Base-by-base conservation (phyloP, 768 basidiomycete species). In the Lanmaoa rubissima region DNA sequence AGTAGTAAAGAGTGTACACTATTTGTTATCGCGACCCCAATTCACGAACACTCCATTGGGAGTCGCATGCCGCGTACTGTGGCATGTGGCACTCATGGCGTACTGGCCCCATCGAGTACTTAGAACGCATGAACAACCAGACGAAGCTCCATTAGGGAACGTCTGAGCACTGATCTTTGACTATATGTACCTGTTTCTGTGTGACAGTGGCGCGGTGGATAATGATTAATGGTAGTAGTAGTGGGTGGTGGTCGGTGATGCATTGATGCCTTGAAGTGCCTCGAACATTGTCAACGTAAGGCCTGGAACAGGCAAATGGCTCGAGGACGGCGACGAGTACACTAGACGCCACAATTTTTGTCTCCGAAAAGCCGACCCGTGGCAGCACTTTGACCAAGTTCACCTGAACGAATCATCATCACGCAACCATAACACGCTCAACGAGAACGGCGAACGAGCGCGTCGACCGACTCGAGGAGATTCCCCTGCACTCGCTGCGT, bases 391-490 rank as follows among this genome's bases (percentile, higher is more conserved):
- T 41, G 31, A 43, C 58, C 48, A 26, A 41, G 11, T 6, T 24
- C 39, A 24, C 31, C 19, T 3, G 24, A 36, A 32, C 41, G 19
- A 36, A 48, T 24, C 34, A 44, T 7, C 9, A 6, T 24, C 13
- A 4, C 24, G 17, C 55, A 49, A 21, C 48, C 63, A 69, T 64
- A 19, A 31, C 56, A 31, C 55, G 31, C 42, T 41, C 58, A 50
- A 46, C 44, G 34, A 39, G 40, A n/a, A 47, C 53, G 32, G 34
- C 31, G 36, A 32, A 3, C 51, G 52, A 16, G 53, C 36, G 28
- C 17, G 55, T 48, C 48, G 56, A 56, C n/a, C 49, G 31, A n/a
- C 14, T 5, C 5, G 70, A 70, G 61, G 61, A 67, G 40, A 70
- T 70, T 9, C 71, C 71, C 16, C 61, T 70, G 24, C 69, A 14